Evolutionary conservation across 768 basidiomycete species (phyloP), one percentile per base, ranked within the genome.

Genomic region (Phylloporus sp.): DNA sequence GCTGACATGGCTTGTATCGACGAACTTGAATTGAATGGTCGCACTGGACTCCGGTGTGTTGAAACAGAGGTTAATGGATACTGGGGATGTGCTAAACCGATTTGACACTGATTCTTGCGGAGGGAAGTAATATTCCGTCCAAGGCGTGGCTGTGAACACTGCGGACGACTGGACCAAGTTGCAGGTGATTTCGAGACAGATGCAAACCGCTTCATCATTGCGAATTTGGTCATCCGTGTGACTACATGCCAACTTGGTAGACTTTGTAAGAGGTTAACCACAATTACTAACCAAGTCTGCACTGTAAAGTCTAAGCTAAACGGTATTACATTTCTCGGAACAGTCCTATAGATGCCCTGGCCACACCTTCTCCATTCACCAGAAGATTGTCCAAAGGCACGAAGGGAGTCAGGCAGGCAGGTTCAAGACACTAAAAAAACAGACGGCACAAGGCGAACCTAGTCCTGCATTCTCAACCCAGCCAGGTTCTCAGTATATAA

Each of bases 1-100:
- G 65, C 46, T 3, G 60, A 53, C 65, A 69, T 69, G 2, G 56
- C 52, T 42, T 41, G 61, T 29, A 41, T 59, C 48, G 57, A 44
- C 18, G 15, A 5, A 10, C 51, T 54, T 8, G 57, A 54, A 35
- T 57, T 49, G 20, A 63, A 38, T 34, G 22, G 40, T 26, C 22
- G 64, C 15, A 42, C n/a, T n/a, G n/a, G 40, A 22, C 4, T 56
- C 39, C 56, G 58, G 41, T 22, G 20, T 40, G 20, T 32, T 6
- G 26, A 20, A 22, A 32, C 3, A 26, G 32, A 45, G 4, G 16
- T 11, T 36, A 26, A 26, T 38, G 35, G 9, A 36, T 24, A 7
- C 10, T 35, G 43, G 26, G 31, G 12, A 39, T 45, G 26, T 22
- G 18, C 23, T 26, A 28, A 44, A 12, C 13, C 36, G 22, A 45